phyloP scores from a whole-genome alignment of 2,329 filamentous ascomycete genomes.

The Paramyrothecium sp. region DNA sequence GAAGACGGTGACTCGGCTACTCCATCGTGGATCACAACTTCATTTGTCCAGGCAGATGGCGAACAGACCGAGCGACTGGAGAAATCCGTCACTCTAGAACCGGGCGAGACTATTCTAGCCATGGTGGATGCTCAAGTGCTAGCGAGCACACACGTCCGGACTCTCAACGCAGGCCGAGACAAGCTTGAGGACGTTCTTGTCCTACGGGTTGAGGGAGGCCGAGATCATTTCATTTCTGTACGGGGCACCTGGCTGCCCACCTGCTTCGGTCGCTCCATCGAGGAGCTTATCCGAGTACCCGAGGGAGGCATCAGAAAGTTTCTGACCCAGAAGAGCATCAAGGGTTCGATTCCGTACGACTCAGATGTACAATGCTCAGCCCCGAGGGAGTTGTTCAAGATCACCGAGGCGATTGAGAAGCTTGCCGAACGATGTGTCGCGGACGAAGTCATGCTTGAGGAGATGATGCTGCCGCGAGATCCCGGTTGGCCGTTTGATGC shows the following conservation, averaged over 20 bases:
- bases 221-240: slow-evolving; percentile 88
- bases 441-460: slow-evolving; percentile 61
- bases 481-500: slow-evolving; percentile 61
- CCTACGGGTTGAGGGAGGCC: slow-evolving; percentile 76
- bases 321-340: slow-evolving; percentile 31
- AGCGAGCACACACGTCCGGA: slow-evolving; percentile 60
- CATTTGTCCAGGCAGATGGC: slow-evolving; percentile 50
- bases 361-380: slow-evolving; percentile 71
- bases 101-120: slow-evolving; percentile 77
- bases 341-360: slow-evolving; percentile 52
- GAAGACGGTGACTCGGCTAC: slow-evolving; percentile 38
- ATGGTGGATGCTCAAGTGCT: slow-evolving; percentile 67
- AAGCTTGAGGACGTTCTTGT: slow-evolving; percentile 84
- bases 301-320: slow-evolving; percentile 71
- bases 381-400: slow-evolving; percentile 82
- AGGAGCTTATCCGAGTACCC: slow-evolving; percentile 82
- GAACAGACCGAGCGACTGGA: slow-evolving; percentile 30
- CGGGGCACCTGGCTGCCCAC: slow-evolving; percentile 77
- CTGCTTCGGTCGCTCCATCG: slow-evolving; percentile 81
- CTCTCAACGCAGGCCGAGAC: slow-evolving; percentile 67
- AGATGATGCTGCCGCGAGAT: slow-evolving; percentile 48
- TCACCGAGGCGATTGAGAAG: slow-evolving; percentile 75
- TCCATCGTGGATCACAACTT: slow-evolving; percentile 69
- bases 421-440: slow-evolving; percentile 56
- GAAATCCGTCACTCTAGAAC: slow-evolving; percentile 67